phyloP scores from a whole-genome alignment of 805 yeast genomes.

The Limtongia smithiae region DNA sequence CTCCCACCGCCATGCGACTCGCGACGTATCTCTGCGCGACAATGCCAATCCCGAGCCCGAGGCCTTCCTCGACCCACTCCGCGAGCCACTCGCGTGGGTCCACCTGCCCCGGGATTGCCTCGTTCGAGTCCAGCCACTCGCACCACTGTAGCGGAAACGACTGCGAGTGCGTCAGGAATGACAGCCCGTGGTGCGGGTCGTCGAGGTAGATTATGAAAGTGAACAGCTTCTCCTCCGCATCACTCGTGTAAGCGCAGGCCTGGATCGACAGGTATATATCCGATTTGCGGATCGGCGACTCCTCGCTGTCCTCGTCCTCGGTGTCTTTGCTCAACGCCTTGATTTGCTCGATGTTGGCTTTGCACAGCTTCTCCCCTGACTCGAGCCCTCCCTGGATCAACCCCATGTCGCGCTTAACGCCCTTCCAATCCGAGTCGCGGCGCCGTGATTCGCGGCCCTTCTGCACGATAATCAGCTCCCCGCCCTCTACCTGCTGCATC shows the following conservation, averaged over 20 bases:
- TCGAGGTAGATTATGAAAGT: conserved; percentile 70
- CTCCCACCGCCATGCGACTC: conserved; percentile 70
- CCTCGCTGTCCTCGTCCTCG: conserved; percentile 32
- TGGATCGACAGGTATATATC: conserved; percentile 69
- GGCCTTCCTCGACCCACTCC: conserved; percentile 75
- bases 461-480: conserved; percentile 52
- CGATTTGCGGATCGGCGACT: conserved; percentile 42
- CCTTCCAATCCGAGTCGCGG: conserved; percentile 37
- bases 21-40: conserved; percentile 88
- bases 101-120: conserved; percentile 23
- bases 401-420: conserved; percentile 50
- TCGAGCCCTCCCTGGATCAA: conserved; percentile 70
- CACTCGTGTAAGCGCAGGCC: conserved; percentile 46
- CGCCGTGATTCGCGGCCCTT: conserved; percentile 42
- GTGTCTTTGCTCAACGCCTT: conserved; percentile 37
- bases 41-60: conserved; percentile 75
- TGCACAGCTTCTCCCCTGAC: conserved; percentile 84
- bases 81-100: conserved; percentile 74
- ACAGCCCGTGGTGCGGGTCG: conserved; percentile 75
- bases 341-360: conserved; percentile 67
- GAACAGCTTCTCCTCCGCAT: conserved; percentile 44
- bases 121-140: conserved; percentile 67
- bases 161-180: conserved; percentile 75
- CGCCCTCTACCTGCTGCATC: conserved; percentile 69
- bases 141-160: conserved; percentile 90